Percentiles rank a stretch among this genome's conserved stretches.
These are phyloP conservation scores for Hippophae tibetana DNA, from an alignment of 306 rosid genomes.

Conservation along the genomic window DNA sequence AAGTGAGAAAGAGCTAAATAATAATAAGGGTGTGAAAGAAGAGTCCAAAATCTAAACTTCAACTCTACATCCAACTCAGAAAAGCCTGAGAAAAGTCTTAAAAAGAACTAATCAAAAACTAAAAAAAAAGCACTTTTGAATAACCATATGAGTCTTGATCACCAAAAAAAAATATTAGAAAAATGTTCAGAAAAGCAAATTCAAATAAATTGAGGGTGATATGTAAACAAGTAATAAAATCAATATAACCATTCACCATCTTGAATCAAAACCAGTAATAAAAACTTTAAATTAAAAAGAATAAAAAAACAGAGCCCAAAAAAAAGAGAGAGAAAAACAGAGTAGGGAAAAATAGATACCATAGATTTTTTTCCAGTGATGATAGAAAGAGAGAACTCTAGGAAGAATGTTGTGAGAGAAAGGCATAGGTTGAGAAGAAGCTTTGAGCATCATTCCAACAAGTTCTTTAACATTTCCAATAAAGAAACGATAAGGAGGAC, in stretches of 20 bases:
- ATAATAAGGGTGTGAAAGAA: constrained; percentile 11
- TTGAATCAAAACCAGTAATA: not conserved
- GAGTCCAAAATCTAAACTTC: constrained; percentile 47
- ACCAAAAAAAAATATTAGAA: constrained; percentile 15
- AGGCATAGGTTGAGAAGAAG: constrained; percentile 90
- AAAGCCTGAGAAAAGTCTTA: constrained; percentile 42
- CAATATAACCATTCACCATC: constrained; percentile 13
- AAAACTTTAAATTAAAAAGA: no score
- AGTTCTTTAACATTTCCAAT: constrained; percentile 79
- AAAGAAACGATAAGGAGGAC: constrained; percentile 95
- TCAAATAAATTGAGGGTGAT: not conserved
- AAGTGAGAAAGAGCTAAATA: not conserved
- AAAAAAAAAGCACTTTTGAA: constrained; percentile 25
- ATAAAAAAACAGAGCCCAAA: not conserved
- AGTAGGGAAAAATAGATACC: constrained; percentile 23
- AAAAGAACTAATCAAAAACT: constrained; percentile 26
- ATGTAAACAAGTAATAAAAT: not conserved
- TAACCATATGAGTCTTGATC: constrained; percentile 37
- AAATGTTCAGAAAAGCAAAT: not conserved
- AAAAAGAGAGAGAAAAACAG: not conserved
- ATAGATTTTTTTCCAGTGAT: constrained; percentile 92
- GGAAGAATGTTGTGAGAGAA: constrained; percentile 91
- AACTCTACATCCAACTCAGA: constrained; percentile 40
- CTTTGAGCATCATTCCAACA: constrained; percentile 72
- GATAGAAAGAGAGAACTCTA: constrained; percentile 87